Percentiles rank a stretch among this genome's conserved stretches.
Evolutionary conservation across 1,139 yeast genomes (phyloP).

Genomic region (Lodderomyces orthopsilosis): DNA sequence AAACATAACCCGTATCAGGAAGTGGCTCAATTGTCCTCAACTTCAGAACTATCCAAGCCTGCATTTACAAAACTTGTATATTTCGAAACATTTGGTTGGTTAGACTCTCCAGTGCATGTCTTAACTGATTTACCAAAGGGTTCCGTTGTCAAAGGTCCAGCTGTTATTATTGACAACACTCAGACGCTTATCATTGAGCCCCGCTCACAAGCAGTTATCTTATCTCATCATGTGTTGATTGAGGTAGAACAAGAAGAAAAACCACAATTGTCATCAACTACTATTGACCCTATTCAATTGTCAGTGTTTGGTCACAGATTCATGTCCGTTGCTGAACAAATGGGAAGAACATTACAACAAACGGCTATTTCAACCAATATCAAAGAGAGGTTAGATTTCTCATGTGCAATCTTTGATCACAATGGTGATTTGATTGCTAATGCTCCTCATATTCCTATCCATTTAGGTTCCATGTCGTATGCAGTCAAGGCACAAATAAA

Average conservation of each 20-base stretch:
- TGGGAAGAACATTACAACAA: slow-evolving; percentile 79
- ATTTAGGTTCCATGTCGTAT: slow-evolving; percentile 82
- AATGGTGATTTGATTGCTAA: slow-evolving; percentile 79
- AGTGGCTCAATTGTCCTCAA: slow-evolving; percentile 14
- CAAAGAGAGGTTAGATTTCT: slow-evolving; percentile 78
- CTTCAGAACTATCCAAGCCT: slow-evolving; percentile 5
- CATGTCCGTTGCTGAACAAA: slow-evolving; percentile 87
- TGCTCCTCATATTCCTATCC: slow-evolving; percentile 88
- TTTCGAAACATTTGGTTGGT: slow-evolving; percentile 44
- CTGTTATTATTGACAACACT: slow-evolving; percentile 79
- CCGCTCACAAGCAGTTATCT: slow-evolving; percentile 57
- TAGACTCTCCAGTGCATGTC: slow-evolving; percentile 49
- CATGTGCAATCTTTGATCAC: slow-evolving; percentile 77
- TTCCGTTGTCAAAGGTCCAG: slow-evolving; percentile 64
- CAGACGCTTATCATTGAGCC: slow-evolving; percentile 86
- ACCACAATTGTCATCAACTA: slow-evolving; percentile 24
- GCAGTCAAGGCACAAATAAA: slow-evolving; percentile 71
- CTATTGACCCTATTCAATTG: slow-evolving; percentile 65
- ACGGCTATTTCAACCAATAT: slow-evolving; percentile 85
- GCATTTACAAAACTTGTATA: slow-evolving; percentile 20
- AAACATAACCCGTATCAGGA: slow-evolving; percentile 36
- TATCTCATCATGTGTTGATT: slow-evolving; percentile 50
- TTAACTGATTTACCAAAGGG: slow-evolving; percentile 55
- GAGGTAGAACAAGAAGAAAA: slow-evolving; percentile 27
- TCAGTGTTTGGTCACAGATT: slow-evolving; percentile 82